Base-by-base conservation (phyloP, 495 filamentous ascomycete species). In the Bathelium albidoporum region DNA sequence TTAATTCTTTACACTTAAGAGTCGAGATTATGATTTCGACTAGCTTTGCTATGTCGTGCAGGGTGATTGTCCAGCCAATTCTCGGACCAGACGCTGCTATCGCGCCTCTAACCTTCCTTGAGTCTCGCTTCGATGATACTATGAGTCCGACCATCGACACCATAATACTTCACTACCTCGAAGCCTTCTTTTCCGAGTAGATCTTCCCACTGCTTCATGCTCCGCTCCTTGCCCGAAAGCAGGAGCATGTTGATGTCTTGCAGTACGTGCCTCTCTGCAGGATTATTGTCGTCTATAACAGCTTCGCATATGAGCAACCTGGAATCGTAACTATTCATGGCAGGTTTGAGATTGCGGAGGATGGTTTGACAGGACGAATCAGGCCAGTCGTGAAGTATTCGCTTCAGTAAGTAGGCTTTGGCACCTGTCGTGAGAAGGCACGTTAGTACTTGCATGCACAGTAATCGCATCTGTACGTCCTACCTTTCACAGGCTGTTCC, bases 211-310 rank as follows among this genome's bases (percentile, higher is more conserved):
- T 66, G 64, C n/a, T 34, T 34, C 7, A 36, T 22, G 31, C 43
- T 63, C 18, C 64, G 61, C 61, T 66, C 64, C 61, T 63, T 66
- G 22, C 64, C 64, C 11, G 60, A 2, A 31, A 58, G n/a, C 7
- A 36, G 29, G 14, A 66, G 43, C 64, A 66, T 66, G 14, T 66
- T 64, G 22, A 66, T 66, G 60, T 66, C 64, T 1, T 49, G 49
- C 44, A 64, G 20, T 18, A 32, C 49, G 45, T 59, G 59, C 12
- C 14, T 26, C 2, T 34, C 14, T 14, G 1, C 2, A n/a, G 64
- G 43, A 2, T 62, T 24, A 5, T 58, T 16, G 52, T 66, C 61
- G 3, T 29, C 20, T 31, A 66, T 7, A 10, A 66, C 64, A 24
- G 64, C 28, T 18, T 66, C 64, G 20, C 64, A 58, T 10, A 66